phyloP scores from a whole-genome alignment of 1,284 basidiomycete genomes.

The Neonothopanus nambi region DNA sequence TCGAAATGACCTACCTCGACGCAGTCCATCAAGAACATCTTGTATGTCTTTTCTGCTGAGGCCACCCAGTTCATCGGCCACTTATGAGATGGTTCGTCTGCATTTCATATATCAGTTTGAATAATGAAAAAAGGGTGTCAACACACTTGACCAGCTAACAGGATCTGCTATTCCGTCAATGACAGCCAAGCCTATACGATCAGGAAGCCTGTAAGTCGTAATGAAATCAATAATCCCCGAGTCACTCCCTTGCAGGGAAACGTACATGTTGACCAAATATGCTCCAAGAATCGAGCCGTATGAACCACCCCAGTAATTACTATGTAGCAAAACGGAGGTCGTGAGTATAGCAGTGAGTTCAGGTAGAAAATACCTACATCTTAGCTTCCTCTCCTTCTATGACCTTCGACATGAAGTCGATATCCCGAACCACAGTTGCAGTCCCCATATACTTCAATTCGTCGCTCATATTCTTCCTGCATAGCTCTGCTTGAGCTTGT shows the following conservation, averaged over 20 bases:
- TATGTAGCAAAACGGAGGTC: no score
- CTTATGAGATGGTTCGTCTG: slow-evolving; percentile 34
- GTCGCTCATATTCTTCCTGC: slow-evolving; percentile 39
- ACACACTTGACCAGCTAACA: slow-evolving; percentile 30
- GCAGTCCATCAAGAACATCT: slow-evolving; percentile 35
- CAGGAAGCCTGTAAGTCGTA: slow-evolving; percentile 19
- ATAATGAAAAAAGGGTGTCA: neutral
- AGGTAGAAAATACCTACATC: slow-evolving; percentile 33
- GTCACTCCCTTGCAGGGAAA: neutral
- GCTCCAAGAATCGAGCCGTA: slow-evolving; percentile 25
- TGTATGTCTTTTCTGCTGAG: slow-evolving; percentile 32
- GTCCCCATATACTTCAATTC: slow-evolving; percentile 45
- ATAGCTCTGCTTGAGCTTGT: slow-evolving; percentile 36
- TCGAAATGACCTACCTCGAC: slow-evolving; percentile 23
- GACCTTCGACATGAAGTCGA: slow-evolving; percentile 38
- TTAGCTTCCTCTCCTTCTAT: slow-evolving; percentile 41
- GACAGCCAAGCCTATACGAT: slow-evolving; percentile 22
- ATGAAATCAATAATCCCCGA: neutral
- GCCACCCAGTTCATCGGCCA: slow-evolving; percentile 34
- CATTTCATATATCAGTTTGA: neutral
- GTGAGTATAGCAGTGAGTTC: neutral
- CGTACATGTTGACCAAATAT: slow-evolving; percentile 30
- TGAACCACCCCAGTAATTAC: slow-evolving; percentile 27
- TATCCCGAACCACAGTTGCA: slow-evolving; percentile 41
- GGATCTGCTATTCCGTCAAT: slow-evolving; percentile 28